phyloP scores from a whole-genome alignment of 495 filamentous ascomycete genomes.

The Penicillium cinerascens region DNA sequence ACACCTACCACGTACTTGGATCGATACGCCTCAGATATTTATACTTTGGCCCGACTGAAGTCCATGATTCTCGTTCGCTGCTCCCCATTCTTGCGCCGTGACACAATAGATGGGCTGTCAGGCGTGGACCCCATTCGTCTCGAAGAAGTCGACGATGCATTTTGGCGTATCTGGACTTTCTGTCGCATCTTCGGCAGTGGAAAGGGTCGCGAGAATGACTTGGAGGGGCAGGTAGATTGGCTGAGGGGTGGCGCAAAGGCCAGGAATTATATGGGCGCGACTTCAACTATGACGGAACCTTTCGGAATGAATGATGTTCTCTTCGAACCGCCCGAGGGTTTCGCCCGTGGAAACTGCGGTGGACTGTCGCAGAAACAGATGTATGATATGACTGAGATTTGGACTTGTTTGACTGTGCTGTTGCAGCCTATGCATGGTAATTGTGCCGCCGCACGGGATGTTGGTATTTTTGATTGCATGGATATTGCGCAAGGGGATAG shows the following conservation, averaged over 20 bases:
- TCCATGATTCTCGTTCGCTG: constrained; percentile 58
- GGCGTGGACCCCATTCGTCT: constrained; percentile 48
- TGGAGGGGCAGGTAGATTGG: constrained; percentile 64
- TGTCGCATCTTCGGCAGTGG: constrained; percentile 62
- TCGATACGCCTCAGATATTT: constrained; percentile 55
- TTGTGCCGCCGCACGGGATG: constrained; percentile 50
- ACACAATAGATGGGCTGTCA: constrained; percentile 54
- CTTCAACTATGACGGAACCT: constrained; percentile 39
- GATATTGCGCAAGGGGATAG: constrained; percentile 45
- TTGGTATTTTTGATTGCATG: constrained; percentile 53
- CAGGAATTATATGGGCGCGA: constrained; percentile 29
- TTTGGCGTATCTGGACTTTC: constrained; percentile 70
- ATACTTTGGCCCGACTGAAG: constrained; percentile 57
- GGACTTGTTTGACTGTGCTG: constrained; percentile 59
- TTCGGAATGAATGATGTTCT: constrained; percentile 53
- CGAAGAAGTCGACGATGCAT: constrained; percentile 58
- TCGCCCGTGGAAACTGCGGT: constrained; percentile 55
- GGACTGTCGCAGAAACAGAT: constrained; percentile 56
- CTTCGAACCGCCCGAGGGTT: constrained; percentile 54
- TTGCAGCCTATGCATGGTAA: constrained; percentile 57
- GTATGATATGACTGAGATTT: constrained; percentile 65
- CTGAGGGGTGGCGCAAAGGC: constrained; percentile 55
- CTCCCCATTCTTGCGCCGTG: constrained; percentile 53
- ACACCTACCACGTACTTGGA: constrained; percentile 54
- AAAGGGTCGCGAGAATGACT: constrained; percentile 58